Conservation (phyloP, 768 basidiomycete genomes). For the Coprinopsis cinerea region DNA sequence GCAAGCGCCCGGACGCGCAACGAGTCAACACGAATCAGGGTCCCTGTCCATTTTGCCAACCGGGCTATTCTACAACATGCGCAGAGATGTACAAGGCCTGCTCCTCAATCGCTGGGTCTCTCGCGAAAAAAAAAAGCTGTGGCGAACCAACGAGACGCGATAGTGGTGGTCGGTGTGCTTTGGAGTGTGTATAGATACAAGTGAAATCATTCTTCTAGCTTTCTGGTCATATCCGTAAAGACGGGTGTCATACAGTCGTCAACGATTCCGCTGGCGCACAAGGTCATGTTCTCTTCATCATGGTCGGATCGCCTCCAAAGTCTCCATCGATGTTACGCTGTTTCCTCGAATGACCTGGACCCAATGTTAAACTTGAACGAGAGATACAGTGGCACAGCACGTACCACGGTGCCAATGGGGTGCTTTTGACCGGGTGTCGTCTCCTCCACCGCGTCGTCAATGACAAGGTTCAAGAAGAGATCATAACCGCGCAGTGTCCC, state of each 20-base stretch:
- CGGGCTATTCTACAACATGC: no score
- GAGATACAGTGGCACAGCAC: constrained; percentile 24
- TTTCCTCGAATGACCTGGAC: constrained; percentile 91
- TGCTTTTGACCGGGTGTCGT: constrained; percentile 83
- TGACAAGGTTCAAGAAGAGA: constrained; percentile 96
- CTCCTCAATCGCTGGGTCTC: no score
- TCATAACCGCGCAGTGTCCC: constrained; percentile 95
- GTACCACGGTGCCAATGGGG: constrained; percentile 86
- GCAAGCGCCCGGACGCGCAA: neutral
- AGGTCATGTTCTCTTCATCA: constrained; percentile 9
- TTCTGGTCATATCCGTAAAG: no score
- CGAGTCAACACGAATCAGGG: neutral
- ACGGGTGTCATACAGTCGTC: no score
- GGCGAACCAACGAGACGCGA: no score
- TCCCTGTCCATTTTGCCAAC: neutral
- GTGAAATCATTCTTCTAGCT: no score
- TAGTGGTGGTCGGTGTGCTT: no score
- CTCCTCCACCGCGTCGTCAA: constrained; percentile 95
- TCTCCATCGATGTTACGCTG: constrained; percentile 95
- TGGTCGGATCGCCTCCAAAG: constrained; percentile 54
- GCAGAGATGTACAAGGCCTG: no score
- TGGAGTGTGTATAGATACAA: no score
- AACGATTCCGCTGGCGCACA: no score
- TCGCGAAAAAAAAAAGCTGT: no score
- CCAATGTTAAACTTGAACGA: constrained; percentile 6